Conservation (phyloP, 1,284 basidiomycete genomes). For the Ceratorhiza oryzae-sativae region DNA sequence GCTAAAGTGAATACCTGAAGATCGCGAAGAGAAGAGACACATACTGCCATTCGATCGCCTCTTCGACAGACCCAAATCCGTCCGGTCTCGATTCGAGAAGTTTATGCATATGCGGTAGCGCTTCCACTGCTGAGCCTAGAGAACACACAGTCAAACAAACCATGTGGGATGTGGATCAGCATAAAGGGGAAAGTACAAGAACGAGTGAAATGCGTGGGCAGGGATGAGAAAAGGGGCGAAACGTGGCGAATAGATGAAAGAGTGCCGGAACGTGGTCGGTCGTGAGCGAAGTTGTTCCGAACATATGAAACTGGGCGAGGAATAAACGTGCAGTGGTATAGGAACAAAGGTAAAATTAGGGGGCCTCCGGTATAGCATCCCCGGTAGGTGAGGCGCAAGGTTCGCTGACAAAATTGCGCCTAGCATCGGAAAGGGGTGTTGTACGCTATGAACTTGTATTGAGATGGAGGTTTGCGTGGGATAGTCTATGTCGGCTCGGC, state of each 20-base stretch:
- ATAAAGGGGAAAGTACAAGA: not conserved
- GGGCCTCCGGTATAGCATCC: not conserved
- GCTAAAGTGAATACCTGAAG: not conserved
- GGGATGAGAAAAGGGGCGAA: not conserved
- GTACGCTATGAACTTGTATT: too few species aligned
- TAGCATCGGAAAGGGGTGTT: too few species aligned
- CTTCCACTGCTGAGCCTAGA: conserved; percentile 92
- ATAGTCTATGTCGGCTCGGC: too few species aligned
- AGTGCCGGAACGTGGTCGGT: too few species aligned
- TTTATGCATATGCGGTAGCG: conserved; percentile 87
- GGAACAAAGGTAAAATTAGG: not conserved
- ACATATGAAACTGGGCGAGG: not conserved
- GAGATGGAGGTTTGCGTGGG: too few species aligned
- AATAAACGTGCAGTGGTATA: not conserved
- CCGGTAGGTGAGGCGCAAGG: not conserved
- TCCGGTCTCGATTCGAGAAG: conserved; percentile 87
- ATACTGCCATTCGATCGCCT: conserved; percentile 95
- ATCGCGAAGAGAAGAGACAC: conserved; percentile 50
- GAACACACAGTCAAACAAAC: too few species aligned
- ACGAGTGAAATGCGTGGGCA: not conserved
- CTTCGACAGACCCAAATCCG: conserved; percentile 81
- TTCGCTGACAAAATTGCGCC: too few species aligned
- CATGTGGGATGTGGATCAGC: conserved; percentile 18
- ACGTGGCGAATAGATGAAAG: not conserved
- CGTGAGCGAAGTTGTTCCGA: not conserved